Evolutionary conservation across 208 protist species (phyloP), one percentile per base, ranked within the genome.

Genomic region (Leishmania lainsoni): DNA sequence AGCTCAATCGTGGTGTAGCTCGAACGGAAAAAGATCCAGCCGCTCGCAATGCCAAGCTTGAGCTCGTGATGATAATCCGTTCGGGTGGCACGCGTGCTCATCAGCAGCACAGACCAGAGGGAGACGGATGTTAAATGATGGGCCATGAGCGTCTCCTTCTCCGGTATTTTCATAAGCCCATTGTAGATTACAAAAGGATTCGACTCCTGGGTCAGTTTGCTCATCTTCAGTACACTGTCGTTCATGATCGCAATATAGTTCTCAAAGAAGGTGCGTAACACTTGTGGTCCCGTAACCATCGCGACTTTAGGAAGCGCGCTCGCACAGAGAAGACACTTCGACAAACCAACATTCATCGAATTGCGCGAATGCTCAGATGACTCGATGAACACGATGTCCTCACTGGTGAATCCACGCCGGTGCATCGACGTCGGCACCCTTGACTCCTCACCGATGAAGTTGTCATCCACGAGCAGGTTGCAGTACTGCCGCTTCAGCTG

Each of bases 401-500:
- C n/a, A n/a, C 26, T 29, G 32, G 16, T 1, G 48, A 59, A 10
- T 29, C 39, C 9, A 29, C 42, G 42, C 16, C 66, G 26, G 56
- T 72, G 51, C 49, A 52, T 56, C 29, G 29, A 32, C n/a, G 51
- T 8, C 72, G 32, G 48, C 39, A 42, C 35, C n/a, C 17, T 56
- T n/a, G 72, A 16, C 52, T 63, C 72, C 17, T 77, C 61, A 29
- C 76, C 79, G 9, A 98, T 56, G 51, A 95, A 93, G 48, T 88
- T 87, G 76, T 78, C 90, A 20, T 80, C 78, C 16, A 65, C 70
- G 48, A 98, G 85, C 75, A 95, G 87, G 12, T 87, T 75, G 80
- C 91, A 92, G 71, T 94, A 94, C 83, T 97, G 93, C n/a, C 59
- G 77, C 85, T 98, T 98, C 65, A 90, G 79, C 42, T 83, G 83